Base-by-base conservation (phyloP, 768 basidiomycete genomes). In the Flagelloscypha sp. region DNA sequence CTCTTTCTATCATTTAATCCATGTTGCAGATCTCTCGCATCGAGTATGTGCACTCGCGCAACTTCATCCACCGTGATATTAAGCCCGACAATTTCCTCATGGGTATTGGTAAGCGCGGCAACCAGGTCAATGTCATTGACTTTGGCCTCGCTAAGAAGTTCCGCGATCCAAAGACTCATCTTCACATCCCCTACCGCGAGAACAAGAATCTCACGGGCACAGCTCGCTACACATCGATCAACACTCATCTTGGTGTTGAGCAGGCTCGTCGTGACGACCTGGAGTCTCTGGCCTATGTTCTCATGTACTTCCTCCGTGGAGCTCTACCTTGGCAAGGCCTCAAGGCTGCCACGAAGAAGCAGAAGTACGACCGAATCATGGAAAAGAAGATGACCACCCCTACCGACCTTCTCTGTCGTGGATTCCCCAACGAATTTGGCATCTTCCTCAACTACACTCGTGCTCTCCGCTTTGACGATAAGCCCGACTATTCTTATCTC, bases 281-380 rank as follows among this genome's bases (percentile, higher is more conserved):
- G 44, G 82, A 87, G 56, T 84, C 83, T 6, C 73, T 87, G 33
- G 84, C 81, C 36, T 86, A 87, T 54, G 79, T 86, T n/a, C 72
- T 87, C 44, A 86, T 87, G 80, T 86, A 86, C 66, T 86, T 86
- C 72, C 75, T 86, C 42, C 76, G 80, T 43, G 83, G 84, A 29
- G 74, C 76, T 33, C 71, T 86, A 34, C 84, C 84, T 19, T 86
- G 84, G 84, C 82, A 84, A 55, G 82, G 82, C 21, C 70, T 84
- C 52, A 84, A 84, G 63, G 82, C 82, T 15, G 83, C 81, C 31
- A 84, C 82, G 33, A 84, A 84, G 78, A 84, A 84, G 69, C 82
- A 84, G 63, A 84, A 84, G 65, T 84, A 84, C 54, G 83, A 84
- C 57, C 70, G 82, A 33, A 84, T 84, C 63, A 84, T 84, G 82